Percentiles rank a stretch among this genome's conserved stretches.
phyloP scores from a whole-genome alignment of 2,329 filamentous ascomycete species.

The Aspergillus spinulosporus region DNA sequence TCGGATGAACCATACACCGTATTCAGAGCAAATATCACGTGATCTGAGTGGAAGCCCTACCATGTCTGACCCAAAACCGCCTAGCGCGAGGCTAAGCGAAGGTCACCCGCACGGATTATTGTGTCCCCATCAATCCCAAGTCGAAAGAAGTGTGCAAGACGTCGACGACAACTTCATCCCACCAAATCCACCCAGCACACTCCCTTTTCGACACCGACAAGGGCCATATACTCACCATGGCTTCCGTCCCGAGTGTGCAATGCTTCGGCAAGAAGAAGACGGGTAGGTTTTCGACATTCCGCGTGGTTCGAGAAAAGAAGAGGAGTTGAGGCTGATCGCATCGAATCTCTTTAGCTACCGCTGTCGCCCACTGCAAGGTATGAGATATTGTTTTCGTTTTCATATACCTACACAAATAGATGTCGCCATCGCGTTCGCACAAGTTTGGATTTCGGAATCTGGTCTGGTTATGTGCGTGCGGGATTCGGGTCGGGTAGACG shows the following conservation, averaged over 20 bases:
- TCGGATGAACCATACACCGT: conserved; percentile 1
- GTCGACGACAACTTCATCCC: conserved; percentile 36
- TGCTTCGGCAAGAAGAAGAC: conserved; percentile 99
- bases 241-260: conserved; percentile 79
- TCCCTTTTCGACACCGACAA: conserved; percentile 43
- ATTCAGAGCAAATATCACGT: conserved; percentile 31
- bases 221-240: conserved; percentile 62
- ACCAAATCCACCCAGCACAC: conserved; percentile 29
- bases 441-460: not conserved
- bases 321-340: conserved; percentile 14
- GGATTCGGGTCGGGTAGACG: not conserved
- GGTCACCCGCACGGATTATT: conserved; percentile 39
- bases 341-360: conserved; percentile 61
- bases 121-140: conserved; percentile 34
- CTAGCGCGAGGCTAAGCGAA: conserved; percentile 45
- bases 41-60: conserved; percentile 35
- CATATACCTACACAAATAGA: not conserved
- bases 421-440: conserved; percentile 17
- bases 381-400: conserved; percentile 30
- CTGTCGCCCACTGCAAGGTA: conserved; percentile 92
- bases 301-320: conserved; percentile 8
- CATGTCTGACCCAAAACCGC: conserved; percentile 11
- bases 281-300: conserved; percentile 41
- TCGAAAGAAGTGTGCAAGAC: conserved; percentile 32
- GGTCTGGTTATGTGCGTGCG: conserved; percentile 1